Percentiles rank a stretch among this genome's conserved stretches.
These are phyloP conservation scores for Jatropha podagrica DNA, from an alignment of 441 rosid genomes.

Conservation along the genomic window DNA sequence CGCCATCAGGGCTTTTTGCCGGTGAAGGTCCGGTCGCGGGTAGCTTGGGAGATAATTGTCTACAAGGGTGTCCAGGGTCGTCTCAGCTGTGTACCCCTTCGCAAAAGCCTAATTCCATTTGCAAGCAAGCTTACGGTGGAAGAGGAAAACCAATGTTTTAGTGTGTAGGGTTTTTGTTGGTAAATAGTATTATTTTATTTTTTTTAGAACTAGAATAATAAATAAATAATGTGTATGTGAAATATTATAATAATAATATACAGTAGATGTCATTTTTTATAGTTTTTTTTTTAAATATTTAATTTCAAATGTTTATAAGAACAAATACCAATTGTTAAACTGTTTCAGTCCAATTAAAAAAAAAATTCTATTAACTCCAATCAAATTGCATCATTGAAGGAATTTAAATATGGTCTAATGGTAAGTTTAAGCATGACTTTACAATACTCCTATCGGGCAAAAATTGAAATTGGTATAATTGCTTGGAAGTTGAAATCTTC, in stretches of 20 bases:
- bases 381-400: no score
- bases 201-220: background rate
- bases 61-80: conserved; percentile 63
- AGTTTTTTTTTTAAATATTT: no score
- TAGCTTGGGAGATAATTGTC: conserved; percentile 87
- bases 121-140: conserved; percentile 78
- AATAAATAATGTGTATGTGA: background rate
- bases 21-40: conserved; percentile 45
- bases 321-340: no score
- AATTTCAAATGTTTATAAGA: no score
- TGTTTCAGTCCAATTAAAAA: no score
- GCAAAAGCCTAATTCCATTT: conserved; percentile 64
- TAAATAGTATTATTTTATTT: background rate
- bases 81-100: conserved; percentile 71
- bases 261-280: background rate
- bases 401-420: no score
- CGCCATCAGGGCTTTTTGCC: conserved; percentile 53
- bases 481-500: no score
- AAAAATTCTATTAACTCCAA: no score
- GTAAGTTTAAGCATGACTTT: no score
- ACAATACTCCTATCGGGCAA: no score
- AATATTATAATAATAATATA: background rate
- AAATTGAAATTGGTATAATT: no score
- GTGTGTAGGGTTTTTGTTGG: conserved; percentile 11
- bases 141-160: conserved; percentile 60